Conservation (phyloP, 345 rosid genomes). For the Firmiana major region DNA sequence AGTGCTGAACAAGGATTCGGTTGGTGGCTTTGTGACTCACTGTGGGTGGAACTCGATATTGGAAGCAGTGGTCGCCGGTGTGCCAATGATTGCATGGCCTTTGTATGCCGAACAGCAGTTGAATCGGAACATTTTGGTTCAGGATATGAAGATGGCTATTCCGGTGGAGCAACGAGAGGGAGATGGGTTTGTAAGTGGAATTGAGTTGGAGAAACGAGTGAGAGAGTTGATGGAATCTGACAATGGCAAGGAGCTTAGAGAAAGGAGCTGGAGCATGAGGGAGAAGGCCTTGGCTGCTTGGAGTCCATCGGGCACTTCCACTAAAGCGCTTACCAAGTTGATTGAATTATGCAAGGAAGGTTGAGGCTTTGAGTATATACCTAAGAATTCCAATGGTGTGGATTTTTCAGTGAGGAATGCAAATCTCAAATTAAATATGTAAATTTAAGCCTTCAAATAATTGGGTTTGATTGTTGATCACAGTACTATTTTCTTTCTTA, state of each 20-base stretch:
- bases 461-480: no score
- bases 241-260: constrained; percentile 19
- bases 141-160: constrained; percentile 34
- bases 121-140: constrained; percentile 29
- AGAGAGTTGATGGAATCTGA: constrained; percentile 34
- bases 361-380: not conserved
- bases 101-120: constrained; percentile 43
- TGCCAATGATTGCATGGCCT: constrained; percentile 56
- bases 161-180: constrained; percentile 21
- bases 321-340: constrained; percentile 16
- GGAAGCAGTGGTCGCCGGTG: constrained; percentile 49
- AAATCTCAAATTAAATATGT: no score
- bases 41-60: constrained; percentile 74
- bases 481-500: no score
- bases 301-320: constrained; percentile 24
- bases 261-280: constrained; percentile 11
- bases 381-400: not conserved
- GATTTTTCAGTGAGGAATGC: no score
- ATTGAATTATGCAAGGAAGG: constrained; percentile 14
- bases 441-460: no score
- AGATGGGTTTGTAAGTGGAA: constrained; percentile 28
- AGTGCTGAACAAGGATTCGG: constrained; percentile 42
- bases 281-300: constrained; percentile 16
- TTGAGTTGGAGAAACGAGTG: constrained; percentile 33
- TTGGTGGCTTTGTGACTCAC: constrained; percentile 65